Percentiles rank a stretch among this genome's conserved stretches.
Conservation (phyloP, 768 basidiomycete genomes). For the Collybia sordida region DNA sequence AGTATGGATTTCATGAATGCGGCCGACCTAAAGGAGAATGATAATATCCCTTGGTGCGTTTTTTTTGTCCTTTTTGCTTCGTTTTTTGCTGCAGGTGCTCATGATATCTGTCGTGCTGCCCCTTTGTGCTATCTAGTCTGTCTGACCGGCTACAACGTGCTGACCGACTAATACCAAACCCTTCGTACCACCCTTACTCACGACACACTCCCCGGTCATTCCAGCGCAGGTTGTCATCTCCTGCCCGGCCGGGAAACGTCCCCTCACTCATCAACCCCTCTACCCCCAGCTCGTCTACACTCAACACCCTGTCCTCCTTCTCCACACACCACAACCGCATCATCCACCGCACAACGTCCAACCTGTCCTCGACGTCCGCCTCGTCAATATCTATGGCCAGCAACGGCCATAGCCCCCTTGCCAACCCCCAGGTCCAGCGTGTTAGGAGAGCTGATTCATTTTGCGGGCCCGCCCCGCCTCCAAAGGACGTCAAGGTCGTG, state of each 20-base stretch:
- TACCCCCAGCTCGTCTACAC: conserved; percentile 65
- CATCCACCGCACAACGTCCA: conserved; percentile 46
- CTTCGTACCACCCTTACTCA: conserved; percentile 60
- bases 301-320: conserved; percentile 45
- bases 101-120: conserved; percentile 29
- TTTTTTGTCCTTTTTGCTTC: conserved; percentile 8
- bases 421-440: conserved; percentile 52
- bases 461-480: conserved; percentile 28
- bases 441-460: conserved; percentile 52
- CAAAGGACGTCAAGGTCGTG: conserved; percentile 27
- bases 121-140: conserved; percentile 46
- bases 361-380: conserved; percentile 42
- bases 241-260: conserved; percentile 33
- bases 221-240: conserved; percentile 38
- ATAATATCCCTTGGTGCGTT: conserved; percentile 63
- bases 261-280: conserved; percentile 52
- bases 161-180: conserved; percentile 51
- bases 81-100: conserved; percentile 15
- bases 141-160: conserved; percentile 67
- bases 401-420: conserved; percentile 31
- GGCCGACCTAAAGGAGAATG: conserved; percentile 48
- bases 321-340: conserved; percentile 36
- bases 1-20: conserved; percentile 84
- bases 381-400: conserved; percentile 41
- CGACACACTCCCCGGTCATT: conserved; percentile 35